Conservation (phyloP, 2,329 filamentous ascomycete genomes). For the Xylariomycetidae sp. region DNA sequence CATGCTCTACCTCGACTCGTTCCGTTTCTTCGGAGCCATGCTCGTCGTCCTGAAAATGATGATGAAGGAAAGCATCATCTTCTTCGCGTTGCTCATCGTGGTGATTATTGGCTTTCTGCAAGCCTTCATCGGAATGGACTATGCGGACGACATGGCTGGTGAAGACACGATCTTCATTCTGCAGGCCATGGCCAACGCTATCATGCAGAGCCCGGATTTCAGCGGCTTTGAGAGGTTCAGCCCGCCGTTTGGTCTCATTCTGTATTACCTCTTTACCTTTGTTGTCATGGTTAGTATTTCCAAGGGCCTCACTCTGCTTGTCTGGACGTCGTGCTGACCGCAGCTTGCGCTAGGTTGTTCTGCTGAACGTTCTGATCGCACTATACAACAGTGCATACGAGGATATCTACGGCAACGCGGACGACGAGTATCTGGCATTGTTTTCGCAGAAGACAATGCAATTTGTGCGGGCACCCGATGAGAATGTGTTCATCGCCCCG, state of each 20-base stretch:
- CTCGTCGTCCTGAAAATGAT: conserved; percentile 91
- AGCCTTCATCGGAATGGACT: conserved; percentile 86
- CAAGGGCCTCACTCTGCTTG: not conserved
- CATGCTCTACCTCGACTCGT: conserved; percentile 84
- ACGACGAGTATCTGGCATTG: conserved; percentile 90
- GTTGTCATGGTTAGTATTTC: conserved; percentile 71
- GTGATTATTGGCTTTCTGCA: conserved; percentile 86
- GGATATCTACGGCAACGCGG: conserved; percentile 87
- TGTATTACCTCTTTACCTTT: conserved; percentile 98
- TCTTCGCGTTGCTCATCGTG: conserved; percentile 84
- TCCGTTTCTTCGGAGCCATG: conserved; percentile 98
- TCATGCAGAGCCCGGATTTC: conserved; percentile 92
- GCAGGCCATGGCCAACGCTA: conserved; percentile 77
- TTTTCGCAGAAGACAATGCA: conserved; percentile 94
- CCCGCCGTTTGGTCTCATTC: conserved; percentile 85
- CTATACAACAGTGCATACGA: conserved; percentile 96
- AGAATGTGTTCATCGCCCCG: conserved; percentile 96
- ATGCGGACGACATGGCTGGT: conserved; percentile 65
- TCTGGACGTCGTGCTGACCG: not conserved
- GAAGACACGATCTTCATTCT: conserved; percentile 69
- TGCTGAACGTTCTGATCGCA: conserved; percentile 94
- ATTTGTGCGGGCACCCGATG: conserved; percentile 92
- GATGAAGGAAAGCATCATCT: conserved; percentile 92
- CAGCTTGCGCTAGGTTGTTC: conserved; percentile 41
- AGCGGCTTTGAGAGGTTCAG: conserved; percentile 82